These are phyloP conservation scores for Vicia villosa DNA, from an alignment of 306 rosid genomes.

Conservation along the genomic window DNA sequence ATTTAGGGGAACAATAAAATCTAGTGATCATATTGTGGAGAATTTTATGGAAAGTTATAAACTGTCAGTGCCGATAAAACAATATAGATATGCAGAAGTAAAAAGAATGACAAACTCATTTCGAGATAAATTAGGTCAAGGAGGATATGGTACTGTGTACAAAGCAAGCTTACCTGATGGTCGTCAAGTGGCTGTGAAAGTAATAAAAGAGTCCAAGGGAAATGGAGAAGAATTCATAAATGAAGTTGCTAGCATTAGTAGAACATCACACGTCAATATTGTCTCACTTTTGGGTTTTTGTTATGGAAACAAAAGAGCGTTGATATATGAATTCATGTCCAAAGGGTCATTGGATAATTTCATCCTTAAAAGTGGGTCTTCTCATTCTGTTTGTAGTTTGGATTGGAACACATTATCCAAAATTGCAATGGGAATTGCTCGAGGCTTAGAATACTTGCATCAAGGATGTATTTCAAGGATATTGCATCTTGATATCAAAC, in stretches of 20 bases:
- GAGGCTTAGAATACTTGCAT: conserved; percentile 53
- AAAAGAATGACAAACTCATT: conserved; percentile 45
- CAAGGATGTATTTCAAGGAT: conserved; percentile 44
- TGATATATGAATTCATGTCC: conserved; percentile 49
- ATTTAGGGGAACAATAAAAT: too few relatives aligned
- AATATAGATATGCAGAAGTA: conserved; percentile 27
- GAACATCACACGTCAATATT: conserved; percentile 47
- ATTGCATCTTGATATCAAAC: conserved; percentile 49
- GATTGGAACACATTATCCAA: conserved; percentile 28
- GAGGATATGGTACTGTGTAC: conserved; percentile 52
- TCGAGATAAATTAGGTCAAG: conserved; percentile 35
- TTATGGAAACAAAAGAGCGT: conserved; percentile 42
- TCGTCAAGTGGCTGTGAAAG: conserved; percentile 44
- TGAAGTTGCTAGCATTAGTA: conserved; percentile 50
- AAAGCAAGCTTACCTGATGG: conserved; percentile 43
- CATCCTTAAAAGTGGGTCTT: conserved; percentile 13
- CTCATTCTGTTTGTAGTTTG: conserved; percentile 9
- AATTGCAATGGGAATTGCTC: conserved; percentile 44
- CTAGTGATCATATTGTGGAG: background rate
- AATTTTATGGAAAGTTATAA: background rate
- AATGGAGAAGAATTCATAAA: conserved; percentile 51
- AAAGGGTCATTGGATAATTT: conserved; percentile 51
- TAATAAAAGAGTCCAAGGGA: conserved; percentile 28
- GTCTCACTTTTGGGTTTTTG: conserved; percentile 48
- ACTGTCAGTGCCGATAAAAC: conserved; percentile 21